Conservation (phyloP, 306 rosid genomes). For the Fragaria iinumae region DNA sequence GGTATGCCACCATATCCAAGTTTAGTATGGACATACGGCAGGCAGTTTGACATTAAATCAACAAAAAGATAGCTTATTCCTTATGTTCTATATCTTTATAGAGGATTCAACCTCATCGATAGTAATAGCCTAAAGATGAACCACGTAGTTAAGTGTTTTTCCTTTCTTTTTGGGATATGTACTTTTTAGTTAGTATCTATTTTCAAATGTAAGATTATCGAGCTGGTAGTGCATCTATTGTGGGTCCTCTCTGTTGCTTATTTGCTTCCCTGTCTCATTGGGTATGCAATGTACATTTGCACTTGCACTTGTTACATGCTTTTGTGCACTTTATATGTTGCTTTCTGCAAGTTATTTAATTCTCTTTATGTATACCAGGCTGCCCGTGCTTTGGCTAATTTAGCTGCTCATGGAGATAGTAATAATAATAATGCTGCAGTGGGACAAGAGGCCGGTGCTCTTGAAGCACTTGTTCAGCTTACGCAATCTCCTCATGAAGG, state of each 20-base stretch:
- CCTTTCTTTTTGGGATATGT: neutral
- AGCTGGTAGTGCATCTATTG: constrained; percentile 4
- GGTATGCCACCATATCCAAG: neutral
- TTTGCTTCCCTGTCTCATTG: neutral
- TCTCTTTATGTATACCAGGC: constrained; percentile 55
- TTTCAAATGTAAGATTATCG: constrained; percentile 10
- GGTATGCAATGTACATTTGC: constrained; percentile 1
- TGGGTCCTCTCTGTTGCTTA: neutral
- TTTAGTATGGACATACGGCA: neutral
- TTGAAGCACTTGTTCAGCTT: constrained; percentile 98
- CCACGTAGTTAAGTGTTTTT: neutral
- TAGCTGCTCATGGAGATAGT: constrained; percentile 99
- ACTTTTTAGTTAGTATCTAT: neutral
- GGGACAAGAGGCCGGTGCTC: constrained; percentile 99
- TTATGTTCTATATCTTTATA: neutral
- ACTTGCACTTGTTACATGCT: neutral
- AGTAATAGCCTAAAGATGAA: neutral
- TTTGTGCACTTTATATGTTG: constrained; percentile 5
- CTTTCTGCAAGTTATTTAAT: constrained; percentile 20
- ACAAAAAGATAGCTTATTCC: neutral
- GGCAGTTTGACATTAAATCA: neutral
- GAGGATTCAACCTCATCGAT: constrained; percentile 1
- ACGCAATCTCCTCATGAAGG: constrained; percentile 97
- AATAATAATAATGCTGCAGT: constrained; percentile 96
- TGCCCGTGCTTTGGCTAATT: constrained; percentile 99